phyloP scores from a whole-genome alignment of 306 rosid genomes.

The Rubus idaeus region DNA sequence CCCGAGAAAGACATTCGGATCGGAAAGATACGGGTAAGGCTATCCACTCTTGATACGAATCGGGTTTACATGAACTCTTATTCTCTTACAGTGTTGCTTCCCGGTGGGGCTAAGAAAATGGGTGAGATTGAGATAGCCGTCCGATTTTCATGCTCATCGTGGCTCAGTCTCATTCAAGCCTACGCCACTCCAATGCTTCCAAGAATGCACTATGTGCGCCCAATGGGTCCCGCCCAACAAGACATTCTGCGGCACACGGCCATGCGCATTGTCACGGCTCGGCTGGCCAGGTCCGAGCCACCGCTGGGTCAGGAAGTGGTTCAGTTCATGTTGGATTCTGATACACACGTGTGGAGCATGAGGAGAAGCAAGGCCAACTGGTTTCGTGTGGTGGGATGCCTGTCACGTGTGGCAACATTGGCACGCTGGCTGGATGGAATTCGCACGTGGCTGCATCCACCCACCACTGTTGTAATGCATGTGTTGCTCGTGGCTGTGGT shows the following conservation, averaged over 20 bases:
- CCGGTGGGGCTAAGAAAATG: constrained; percentile 85
- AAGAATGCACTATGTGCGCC: constrained; percentile 75
- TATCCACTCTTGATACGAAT: constrained; percentile 71
- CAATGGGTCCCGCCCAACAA: constrained; percentile 77
- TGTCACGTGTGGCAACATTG: constrained; percentile 53
- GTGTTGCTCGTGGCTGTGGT: constrained; percentile 51
- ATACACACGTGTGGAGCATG: constrained; percentile 86
- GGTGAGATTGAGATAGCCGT: constrained; percentile 84
- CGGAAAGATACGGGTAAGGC: constrained; percentile 67
- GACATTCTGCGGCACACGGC: constrained; percentile 72
- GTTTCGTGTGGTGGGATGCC: constrained; percentile 56
- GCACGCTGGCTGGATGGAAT: constrained; percentile 64
- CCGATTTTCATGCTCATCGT: constrained; percentile 70
- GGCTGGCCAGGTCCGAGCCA: constrained; percentile 81
- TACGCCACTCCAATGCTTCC: constrained; percentile 72
- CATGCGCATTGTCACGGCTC: constrained; percentile 66
- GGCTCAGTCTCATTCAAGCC: constrained; percentile 76
- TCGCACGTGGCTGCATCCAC: constrained; percentile 74
- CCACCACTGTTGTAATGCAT: constrained; percentile 64
- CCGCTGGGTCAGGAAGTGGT: constrained; percentile 80
- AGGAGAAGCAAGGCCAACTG: constrained; percentile 84
- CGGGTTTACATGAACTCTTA: constrained; percentile 61
- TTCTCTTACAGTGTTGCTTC: constrained; percentile 57
- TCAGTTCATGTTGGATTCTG: constrained; percentile 71
- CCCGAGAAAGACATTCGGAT: constrained; percentile 54